phyloP scores from a whole-genome alignment of 306 rosid genomes.

The Carpinus fangiana region DNA sequence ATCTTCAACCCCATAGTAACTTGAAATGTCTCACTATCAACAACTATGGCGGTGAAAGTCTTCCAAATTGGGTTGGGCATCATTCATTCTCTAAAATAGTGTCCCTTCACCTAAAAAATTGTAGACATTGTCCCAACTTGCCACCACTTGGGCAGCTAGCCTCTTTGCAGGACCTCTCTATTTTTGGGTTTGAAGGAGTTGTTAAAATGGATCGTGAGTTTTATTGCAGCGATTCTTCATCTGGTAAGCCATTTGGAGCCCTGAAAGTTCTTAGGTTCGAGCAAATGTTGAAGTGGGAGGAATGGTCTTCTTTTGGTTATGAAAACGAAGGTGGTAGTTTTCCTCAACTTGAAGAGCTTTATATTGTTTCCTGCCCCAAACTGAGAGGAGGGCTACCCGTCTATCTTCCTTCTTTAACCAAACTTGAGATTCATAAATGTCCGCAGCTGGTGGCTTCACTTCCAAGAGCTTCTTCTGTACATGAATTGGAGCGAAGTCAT shows the following conservation, averaged over 20 bases:
- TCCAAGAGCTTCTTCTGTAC: background rate
- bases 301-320: background rate
- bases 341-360: background rate
- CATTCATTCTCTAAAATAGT: background rate
- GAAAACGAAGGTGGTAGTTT: background rate
- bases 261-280: background rate
- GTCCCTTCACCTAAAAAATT: background rate
- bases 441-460: background rate
- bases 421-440: background rate
- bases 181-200: background rate
- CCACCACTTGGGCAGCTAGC: background rate
- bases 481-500: no score
- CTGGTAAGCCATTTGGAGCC: no score
- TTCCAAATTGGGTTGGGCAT: background rate
- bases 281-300: background rate
- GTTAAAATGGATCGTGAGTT: background rate
- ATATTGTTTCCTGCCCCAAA: background rate
- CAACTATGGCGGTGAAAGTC: background rate
- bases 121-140: background rate
- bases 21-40: background rate
- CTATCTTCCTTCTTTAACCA: background rate
- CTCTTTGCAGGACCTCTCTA: background rate
- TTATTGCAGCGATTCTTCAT: background rate
- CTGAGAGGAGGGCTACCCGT: background rate
- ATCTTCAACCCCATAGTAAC: background rate